Evolutionary conservation across 225 moss, liverwort and hornwort genomes (phyloP), one percentile per base, ranked within the genome.

Genomic region (Physcomitrium patens): DNA sequence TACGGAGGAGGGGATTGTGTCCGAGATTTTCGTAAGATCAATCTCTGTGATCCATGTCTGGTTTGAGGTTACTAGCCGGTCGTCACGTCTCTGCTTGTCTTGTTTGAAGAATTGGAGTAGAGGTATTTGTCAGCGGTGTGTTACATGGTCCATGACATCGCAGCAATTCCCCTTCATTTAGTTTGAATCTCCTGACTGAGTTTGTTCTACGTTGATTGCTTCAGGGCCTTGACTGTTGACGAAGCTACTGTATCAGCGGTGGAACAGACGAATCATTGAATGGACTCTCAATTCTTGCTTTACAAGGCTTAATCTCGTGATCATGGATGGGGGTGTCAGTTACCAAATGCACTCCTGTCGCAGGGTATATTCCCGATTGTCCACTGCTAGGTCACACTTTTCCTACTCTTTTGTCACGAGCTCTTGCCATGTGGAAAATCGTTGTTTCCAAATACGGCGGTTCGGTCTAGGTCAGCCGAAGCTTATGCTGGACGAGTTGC

Each of bases 301-400:
- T 50, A 1, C 16, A 27, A 62, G 53, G 17, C 53, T 8, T 71
- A 67, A 58, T 45, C 65, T 53, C 13, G 27, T 64, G 31, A 62
- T 26, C 17, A 86, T 86, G 86, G 80, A 77, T 50, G 20, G 22
- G 49, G 26, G 13, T 67, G 22, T 15, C 31, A 4, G 31, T 7
- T 37, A 37, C 31, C 55, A 44, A 19, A 74, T 53, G 47, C 67
- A 68, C 20, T 74, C 28, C 31, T 68, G 68, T 20, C 27, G 28
- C 4, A 17, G 68, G 9, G 19, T 42, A 13, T n/a, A 46, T 20
- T 42, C 56, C 24, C 31, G 24, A 37, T 51, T 55, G 54, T 76
- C 55, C 13, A 55, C 69, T 23, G 56, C 65, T 7, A 24, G 77
- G 70, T 44, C 60, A 9, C 63, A 65, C 49, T 66, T 67, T n/a